Conservation (phyloP, 2,329 filamentous ascomycete species). For the Trichophyton benhamiae region DNA sequence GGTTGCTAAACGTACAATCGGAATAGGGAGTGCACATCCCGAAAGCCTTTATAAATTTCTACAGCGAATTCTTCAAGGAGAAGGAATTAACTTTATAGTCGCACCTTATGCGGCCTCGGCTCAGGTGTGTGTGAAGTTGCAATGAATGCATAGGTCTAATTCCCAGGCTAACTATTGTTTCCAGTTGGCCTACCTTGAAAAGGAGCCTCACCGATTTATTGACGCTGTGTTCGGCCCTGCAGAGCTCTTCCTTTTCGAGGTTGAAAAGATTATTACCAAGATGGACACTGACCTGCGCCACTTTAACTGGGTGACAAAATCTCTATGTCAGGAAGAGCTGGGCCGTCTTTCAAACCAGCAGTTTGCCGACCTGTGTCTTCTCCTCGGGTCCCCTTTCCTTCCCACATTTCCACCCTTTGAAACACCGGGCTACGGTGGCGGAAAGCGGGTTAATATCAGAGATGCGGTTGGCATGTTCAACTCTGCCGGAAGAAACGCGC, state of each 20-base stretch:
- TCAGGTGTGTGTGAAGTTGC: constrained; percentile 47
- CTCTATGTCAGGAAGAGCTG: constrained; percentile 58
- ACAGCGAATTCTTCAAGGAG: constrained; percentile 58
- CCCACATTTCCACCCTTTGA: constrained; percentile 66
- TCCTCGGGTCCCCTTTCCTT: constrained; percentile 71
- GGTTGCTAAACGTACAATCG: constrained; percentile 16
- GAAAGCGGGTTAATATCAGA: constrained; percentile 48
- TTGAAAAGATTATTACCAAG: constrained; percentile 58
- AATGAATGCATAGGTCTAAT: background rate
- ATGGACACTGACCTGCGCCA: constrained; percentile 46
- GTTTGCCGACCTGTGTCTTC: constrained; percentile 72
- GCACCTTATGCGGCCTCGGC: constrained; percentile 80
- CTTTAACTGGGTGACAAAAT: constrained; percentile 54
- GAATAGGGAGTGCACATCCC: constrained; percentile 54
- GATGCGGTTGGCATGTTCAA: constrained; percentile 70
- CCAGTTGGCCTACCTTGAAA: constrained; percentile 61
- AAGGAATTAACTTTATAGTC: constrained; percentile 62
- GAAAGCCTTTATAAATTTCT: constrained; percentile 65
- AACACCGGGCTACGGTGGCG: constrained; percentile 44
- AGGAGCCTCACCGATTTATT: constrained; percentile 53
- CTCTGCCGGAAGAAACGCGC: constrained; percentile 52
- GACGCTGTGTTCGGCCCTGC: constrained; percentile 73
- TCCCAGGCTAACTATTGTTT: constrained; percentile 6
- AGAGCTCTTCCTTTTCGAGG: constrained; percentile 74
- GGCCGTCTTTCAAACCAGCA: constrained; percentile 52